Percentiles rank a stretch among this genome's conserved stretches.
Evolutionary conservation across 2,329 filamentous ascomycete species (phyloP).

Genomic region (Diaporthe helianthi): DNA sequence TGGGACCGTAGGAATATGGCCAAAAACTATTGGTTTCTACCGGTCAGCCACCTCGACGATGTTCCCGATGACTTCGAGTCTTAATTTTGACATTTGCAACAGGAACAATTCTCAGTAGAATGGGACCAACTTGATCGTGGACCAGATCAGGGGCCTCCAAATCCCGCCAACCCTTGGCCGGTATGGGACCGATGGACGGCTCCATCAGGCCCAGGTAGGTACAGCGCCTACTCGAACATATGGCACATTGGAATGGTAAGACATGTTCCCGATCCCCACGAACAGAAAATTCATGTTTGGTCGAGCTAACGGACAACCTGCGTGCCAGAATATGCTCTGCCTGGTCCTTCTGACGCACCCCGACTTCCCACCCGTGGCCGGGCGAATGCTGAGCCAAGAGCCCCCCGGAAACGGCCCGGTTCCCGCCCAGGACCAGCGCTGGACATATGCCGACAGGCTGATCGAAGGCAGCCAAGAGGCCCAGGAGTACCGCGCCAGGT

Average conservation of each 20-base stretch:
- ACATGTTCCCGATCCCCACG: too few relatives aligned
- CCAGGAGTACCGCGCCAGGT: not conserved
- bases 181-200: not conserved
- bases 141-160: not conserved
- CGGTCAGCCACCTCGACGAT: not conserved
- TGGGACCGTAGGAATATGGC: not conserved
- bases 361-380: not conserved
- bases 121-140: slow-evolving; percentile 15
- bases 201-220: slow-evolving; percentile 13
- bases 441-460: slow-evolving; percentile 2
- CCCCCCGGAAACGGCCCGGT: not conserved
- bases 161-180: not conserved
- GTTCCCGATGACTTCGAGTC: too few relatives aligned
- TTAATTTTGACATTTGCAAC: not conserved
- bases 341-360: not conserved
- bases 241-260: slow-evolving; percentile 29
- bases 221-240: slow-evolving; percentile 15
- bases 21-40: not conserved
- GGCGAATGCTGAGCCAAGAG: not conserved
- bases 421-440: not conserved
- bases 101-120: slow-evolving; percentile 24
- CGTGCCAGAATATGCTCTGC: slow-evolving; percentile 17
- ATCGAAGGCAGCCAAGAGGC: not conserved
- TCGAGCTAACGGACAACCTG: not conserved
- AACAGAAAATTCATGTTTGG: not conserved